Evolutionary conservation across 2,329 filamentous ascomycete genomes (phyloP), one percentile per base, ranked within the genome.

Genomic region (Rhinocladiella mackenziei): DNA sequence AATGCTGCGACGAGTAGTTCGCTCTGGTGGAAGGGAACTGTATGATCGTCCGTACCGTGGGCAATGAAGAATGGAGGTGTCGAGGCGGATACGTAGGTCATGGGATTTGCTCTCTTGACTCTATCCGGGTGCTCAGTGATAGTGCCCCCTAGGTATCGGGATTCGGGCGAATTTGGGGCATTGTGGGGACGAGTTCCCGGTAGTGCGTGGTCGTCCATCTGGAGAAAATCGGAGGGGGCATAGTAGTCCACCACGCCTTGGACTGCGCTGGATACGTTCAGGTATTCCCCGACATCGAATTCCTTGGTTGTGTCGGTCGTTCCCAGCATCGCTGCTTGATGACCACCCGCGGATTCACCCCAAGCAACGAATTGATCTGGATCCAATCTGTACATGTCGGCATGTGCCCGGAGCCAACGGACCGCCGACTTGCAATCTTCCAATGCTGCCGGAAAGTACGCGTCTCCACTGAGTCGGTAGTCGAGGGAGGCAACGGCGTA

Each of bases 381-480:
- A 28, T 47, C 39, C 13, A 50, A 29, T 15, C 35, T 32, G 19
- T 47, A 50, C 11, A 13, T 19, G 15, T 26, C 23, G 9, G 31
- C 39, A 26, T 39, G 15, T n/a, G 43, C 31, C 23, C 42, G 25
- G n/a, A 47, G 34, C 32, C 45, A 47, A 17, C 47, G 31, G 13
- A 50, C 19, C n/a, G 43, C 43, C 10, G 47, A 18, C 32, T 47
- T 43, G 28, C 47, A 50, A 19, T 50, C 47, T 18, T 47, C 20
- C 10, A 50, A n/a, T 15, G 42, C 39, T 18, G 43, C 43, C 13
- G 43, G 43, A 23, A 43, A 40, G 31, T 31, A 18, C 5, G 44
- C 43, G 17, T 47, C 43, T 26, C 33, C 40, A 10, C 39, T 43
- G n/a, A 41, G 45, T 17, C 47, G 47, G 30, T 47, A 50, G 28